Percentiles rank a stretch among this genome's conserved stretches.
Conservation (phyloP, 2,329 filamentous ascomycete species). For the Zalaria sp. region DNA sequence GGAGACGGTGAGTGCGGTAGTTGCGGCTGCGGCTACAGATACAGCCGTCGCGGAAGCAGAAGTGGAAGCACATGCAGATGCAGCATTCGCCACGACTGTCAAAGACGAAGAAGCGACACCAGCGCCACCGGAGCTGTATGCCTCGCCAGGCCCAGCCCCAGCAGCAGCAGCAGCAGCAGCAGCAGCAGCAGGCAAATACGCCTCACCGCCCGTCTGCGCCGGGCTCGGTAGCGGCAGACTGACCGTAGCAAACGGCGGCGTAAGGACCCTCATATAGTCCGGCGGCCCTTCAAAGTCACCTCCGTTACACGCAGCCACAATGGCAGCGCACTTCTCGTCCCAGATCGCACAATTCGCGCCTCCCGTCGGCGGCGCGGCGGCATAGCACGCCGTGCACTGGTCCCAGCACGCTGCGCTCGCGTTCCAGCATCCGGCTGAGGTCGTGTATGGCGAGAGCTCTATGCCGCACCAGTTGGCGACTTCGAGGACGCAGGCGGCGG, state of each 20-base stretch:
- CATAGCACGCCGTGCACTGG: conserved; percentile 47
- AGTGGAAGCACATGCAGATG: not conserved
- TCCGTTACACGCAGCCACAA: conserved; percentile 26
- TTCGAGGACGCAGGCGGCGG: conserved; percentile 43
- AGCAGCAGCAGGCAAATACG: conserved; percentile 1
- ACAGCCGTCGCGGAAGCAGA: not conserved
- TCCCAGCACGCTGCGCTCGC: conserved; percentile 30
- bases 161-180: not conserved
- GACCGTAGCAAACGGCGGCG: conserved; percentile 9
- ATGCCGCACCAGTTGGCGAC: conserved; percentile 62
- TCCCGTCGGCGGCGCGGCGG: conserved; percentile 44
- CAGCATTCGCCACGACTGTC: not conserved
- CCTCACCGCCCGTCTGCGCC: not conserved
- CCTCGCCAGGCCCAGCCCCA: too few relatives aligned
- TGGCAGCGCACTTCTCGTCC: conserved; percentile 44
- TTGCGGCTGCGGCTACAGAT: not conserved
- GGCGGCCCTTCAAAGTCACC: conserved; percentile 36
- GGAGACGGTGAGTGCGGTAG: conserved; percentile 1
- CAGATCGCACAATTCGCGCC: conserved; percentile 45
- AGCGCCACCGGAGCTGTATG: too few relatives aligned
- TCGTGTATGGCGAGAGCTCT: conserved; percentile 43
- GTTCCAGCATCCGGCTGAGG: conserved; percentile 21
- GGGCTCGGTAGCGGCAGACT: not conserved
- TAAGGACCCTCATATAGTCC: conserved; percentile 24
- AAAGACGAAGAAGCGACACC: not conserved